Conservation (phyloP, 805 yeast species). For the Ogataea kodamae region DNA sequence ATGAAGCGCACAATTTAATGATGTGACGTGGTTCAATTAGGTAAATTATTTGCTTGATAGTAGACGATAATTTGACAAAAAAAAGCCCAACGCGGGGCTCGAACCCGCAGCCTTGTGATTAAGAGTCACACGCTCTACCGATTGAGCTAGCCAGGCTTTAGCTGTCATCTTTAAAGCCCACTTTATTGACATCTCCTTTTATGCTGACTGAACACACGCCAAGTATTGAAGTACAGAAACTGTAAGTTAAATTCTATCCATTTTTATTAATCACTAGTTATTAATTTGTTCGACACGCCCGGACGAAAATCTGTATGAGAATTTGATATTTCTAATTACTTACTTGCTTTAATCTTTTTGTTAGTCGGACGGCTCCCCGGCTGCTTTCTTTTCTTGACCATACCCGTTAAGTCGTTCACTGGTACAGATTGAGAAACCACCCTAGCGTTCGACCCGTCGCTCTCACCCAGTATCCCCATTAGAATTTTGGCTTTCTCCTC, state of each 20-base stretch:
- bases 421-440: conserved; percentile 23
- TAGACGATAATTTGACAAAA: too few relatives aligned
- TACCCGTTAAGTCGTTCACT: conserved; percentile 60
- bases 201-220: too few relatives aligned
- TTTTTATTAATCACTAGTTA: too few relatives aligned
- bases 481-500: conserved; percentile 51
- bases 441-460: conserved; percentile 26
- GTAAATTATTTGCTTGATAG: too few relatives aligned
- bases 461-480: conserved; percentile 55
- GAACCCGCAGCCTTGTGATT: conserved; percentile 27
- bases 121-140: conserved; percentile 29
- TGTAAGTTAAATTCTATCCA: too few relatives aligned
- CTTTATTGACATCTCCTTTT: too few relatives aligned
- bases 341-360: conserved; percentile 16
- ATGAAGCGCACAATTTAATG: conserved; percentile 1
- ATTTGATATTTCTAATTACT: conserved; percentile 1
- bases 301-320: too few relatives aligned
- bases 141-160: conserved; percentile 26
- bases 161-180: not conserved
- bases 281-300: too few relatives aligned
- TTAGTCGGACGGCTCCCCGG: conserved; percentile 16
- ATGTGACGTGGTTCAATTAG: not conserved
- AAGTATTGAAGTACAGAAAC: too few relatives aligned
- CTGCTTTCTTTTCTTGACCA: conserved; percentile 51
- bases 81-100: conserved; percentile 26